phyloP scores from a whole-genome alignment of 495 filamentous ascomycete genomes.

The Aspergillus kassunensis region DNA sequence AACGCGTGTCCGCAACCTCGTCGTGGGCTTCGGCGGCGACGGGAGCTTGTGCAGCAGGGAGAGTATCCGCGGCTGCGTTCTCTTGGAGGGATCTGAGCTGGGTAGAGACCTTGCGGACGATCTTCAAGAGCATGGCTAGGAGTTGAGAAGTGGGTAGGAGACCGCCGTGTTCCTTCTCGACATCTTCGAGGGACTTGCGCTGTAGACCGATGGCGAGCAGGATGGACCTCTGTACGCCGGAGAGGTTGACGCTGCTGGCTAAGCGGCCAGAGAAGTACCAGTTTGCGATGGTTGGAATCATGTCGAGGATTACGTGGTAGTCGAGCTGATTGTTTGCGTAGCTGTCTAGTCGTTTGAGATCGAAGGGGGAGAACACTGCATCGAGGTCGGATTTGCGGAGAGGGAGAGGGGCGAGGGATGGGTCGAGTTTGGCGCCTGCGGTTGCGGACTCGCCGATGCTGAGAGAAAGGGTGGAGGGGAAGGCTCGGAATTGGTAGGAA shows the following conservation, averaged over 20 bases:
- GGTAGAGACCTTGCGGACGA: constrained; percentile 77
- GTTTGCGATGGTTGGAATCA: constrained; percentile 74
- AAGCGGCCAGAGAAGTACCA: constrained; percentile 81
- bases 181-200: constrained; percentile 72
- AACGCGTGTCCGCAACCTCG: constrained; percentile 56
- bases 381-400: constrained; percentile 74
- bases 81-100: constrained; percentile 73
- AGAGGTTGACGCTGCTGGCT: constrained; percentile 59
- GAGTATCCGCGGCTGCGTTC: constrained; percentile 62
- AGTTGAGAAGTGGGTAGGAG: constrained; percentile 72
- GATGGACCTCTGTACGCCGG: constrained; percentile 76
- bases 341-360: constrained; percentile 88
- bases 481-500: constrained; percentile 86
- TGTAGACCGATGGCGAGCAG: constrained; percentile 87
- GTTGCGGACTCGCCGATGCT: constrained; percentile 85
- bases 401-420: constrained; percentile 41
- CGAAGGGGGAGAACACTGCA: constrained; percentile 75
- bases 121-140: constrained; percentile 95
- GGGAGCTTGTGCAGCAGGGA: constrained; percentile 54
- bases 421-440: constrained; percentile 59
- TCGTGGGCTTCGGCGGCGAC: constrained; percentile 60
- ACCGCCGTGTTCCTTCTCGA: constrained; percentile 80
- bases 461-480: constrained; percentile 75
- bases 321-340: constrained; percentile 97
- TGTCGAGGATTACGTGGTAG: constrained; percentile 94